A percentile compares a stretch with the other conserved stretches of the same genome.
Conservation (phyloP, 441 rosid genomes). For the Dalechampia spathulata region DNA sequence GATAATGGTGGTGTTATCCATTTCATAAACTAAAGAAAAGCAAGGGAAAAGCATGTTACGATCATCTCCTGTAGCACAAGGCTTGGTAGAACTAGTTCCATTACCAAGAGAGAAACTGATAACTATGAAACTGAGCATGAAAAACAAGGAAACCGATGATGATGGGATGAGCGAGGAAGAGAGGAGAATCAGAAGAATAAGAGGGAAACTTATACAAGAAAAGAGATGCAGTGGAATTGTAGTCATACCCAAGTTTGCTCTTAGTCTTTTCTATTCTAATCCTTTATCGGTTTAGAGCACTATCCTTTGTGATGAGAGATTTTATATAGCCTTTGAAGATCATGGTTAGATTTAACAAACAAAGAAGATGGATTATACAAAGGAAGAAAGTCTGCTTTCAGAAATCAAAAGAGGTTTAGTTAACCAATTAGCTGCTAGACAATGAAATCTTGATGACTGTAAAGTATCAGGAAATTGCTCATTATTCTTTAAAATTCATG, state of each 20-base stretch:
- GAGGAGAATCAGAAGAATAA: neutral
- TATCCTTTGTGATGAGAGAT: neutral
- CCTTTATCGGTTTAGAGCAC: neutral
- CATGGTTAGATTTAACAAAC: no score
- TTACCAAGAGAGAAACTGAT: constrained; percentile 15
- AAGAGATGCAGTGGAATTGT: neutral
- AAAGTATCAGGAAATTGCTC: neutral
- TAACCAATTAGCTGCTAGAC: no score
- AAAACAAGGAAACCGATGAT: constrained; percentile 14
- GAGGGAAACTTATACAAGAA: neutral
- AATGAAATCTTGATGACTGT: no score
- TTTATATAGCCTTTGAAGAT: neutral
- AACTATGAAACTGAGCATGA: constrained; percentile 17
- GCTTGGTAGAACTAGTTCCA: neutral
- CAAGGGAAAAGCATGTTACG: constrained; percentile 9
- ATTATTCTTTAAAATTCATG: neutral
- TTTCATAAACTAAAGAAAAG: neutral
- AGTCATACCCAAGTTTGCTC: neutral
- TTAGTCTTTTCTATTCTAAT: neutral
- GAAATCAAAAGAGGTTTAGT: no score
- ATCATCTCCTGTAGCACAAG: constrained; percentile 5
- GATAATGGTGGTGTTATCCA: neutral
- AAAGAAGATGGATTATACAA: neutral
- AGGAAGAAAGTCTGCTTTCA: no score
- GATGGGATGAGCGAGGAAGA: neutral